Percentiles rank a stretch among this genome's conserved stretches.
phyloP scores from a whole-genome alignment of 1,284 basidiomycete genomes.

The Puccinia coronata region DNA sequence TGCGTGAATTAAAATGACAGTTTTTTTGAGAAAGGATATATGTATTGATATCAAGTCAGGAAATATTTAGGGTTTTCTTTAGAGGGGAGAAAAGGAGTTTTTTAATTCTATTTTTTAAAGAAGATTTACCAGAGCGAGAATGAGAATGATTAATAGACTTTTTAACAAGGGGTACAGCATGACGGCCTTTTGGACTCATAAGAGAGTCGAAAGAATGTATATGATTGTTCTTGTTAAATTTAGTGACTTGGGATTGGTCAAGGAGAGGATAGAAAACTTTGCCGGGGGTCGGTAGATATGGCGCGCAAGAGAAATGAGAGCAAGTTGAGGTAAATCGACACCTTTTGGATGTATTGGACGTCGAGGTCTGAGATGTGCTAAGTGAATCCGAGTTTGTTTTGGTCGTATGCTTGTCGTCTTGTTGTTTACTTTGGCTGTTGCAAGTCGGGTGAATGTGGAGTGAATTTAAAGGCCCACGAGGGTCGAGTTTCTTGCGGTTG shows the following conservation, averaged over 20 bases:
- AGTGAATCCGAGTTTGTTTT: too few relatives aligned
- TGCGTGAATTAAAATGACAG: too few relatives aligned
- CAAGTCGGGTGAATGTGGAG: neutral
- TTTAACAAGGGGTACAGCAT: too few relatives aligned
- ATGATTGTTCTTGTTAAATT: conserved; percentile 5
- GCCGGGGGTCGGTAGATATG: neutral
- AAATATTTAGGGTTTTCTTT: too few relatives aligned
- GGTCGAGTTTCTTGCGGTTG: neutral
- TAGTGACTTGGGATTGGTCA: neutral
- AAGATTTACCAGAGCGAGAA: too few relatives aligned
- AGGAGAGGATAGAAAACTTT: conserved; percentile 9
- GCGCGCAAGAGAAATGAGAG: neutral
- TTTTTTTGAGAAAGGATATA: too few relatives aligned
- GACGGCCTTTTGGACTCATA: neutral
- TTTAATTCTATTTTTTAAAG: too few relatives aligned
- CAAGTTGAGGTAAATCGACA: too few relatives aligned
- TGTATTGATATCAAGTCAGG: too few relatives aligned
- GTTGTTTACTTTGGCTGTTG: neutral
- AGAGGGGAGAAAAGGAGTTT: too few relatives aligned
- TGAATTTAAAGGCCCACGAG: neutral
- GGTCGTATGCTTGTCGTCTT: neutral
- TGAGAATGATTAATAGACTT: neutral
- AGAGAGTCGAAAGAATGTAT: neutral
- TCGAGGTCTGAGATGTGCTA: too few relatives aligned
- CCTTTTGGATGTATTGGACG: too few relatives aligned